Conservation (phyloP, 495 filamentous ascomycete genomes). For the Annulohypoxylon bovei region DNA sequence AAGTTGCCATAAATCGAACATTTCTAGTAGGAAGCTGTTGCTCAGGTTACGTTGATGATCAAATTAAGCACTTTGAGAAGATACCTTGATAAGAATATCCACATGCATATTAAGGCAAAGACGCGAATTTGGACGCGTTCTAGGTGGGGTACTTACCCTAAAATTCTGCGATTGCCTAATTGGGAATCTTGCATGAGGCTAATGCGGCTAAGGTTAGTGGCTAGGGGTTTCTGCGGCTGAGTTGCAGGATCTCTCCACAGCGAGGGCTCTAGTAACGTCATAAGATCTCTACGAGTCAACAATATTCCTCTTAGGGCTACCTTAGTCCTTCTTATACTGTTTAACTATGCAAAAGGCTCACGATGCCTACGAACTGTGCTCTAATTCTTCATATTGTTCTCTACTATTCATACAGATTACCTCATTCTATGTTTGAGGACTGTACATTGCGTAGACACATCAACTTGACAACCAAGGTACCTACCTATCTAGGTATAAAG, state of each 20-base stretch:
- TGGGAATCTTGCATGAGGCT: not conserved
- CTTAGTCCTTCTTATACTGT: too few relatives aligned
- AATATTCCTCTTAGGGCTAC: too few relatives aligned
- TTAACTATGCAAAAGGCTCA: not conserved
- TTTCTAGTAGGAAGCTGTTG: not conserved
- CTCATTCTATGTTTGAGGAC: not conserved
- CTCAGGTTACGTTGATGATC: not conserved
- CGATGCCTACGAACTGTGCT: not conserved
- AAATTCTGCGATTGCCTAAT: not conserved
- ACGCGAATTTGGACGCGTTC: slow-evolving; percentile 3
- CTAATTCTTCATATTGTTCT: not conserved
- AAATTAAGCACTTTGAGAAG: not conserved
- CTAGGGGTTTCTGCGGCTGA: slow-evolving; percentile 2
- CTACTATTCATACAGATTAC: not conserved
- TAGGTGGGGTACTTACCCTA: not conserved
- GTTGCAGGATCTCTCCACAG: not conserved
- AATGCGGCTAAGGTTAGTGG: not conserved
- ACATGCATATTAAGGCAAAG: not conserved
- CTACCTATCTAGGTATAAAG: not conserved
- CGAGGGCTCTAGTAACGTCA: not conserved
- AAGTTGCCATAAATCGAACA: not conserved
- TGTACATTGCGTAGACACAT: too few relatives aligned
- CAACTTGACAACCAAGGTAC: too few relatives aligned
- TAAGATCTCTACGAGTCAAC: not conserved
- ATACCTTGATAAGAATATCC: not conserved